Evolutionary conservation across 805 yeast species (phyloP).

Genomic region (Spathaspora passalidarum): DNA sequence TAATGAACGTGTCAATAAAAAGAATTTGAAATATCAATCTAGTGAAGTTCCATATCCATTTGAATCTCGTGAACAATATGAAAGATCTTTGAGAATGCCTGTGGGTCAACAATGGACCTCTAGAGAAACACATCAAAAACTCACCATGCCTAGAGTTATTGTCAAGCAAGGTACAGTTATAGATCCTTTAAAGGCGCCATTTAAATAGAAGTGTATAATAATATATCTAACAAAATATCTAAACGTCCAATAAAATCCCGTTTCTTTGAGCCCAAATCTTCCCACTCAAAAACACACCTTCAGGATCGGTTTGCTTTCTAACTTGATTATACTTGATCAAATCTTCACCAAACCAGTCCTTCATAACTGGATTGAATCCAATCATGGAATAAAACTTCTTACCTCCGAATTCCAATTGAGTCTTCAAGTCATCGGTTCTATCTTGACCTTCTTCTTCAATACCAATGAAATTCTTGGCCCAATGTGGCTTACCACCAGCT

Average conservation of each 20-base stretch:
- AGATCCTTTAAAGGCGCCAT: constrained; percentile 89
- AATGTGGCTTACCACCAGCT: constrained; percentile 92
- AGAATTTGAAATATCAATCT: constrained; percentile 80
- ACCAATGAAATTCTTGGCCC: constrained; percentile 96
- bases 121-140: constrained; percentile 77
- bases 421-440: constrained; percentile 37
- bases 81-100: constrained; percentile 91
- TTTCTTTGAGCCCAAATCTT: constrained; percentile 79
- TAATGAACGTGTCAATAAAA: constrained; percentile 83
- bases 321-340: constrained; percentile 58
- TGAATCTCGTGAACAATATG: constrained; percentile 92
- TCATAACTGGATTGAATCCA: constrained; percentile 69
- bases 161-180: constrained; percentile 86
- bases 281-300: constrained; percentile 75
- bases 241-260: constrained; percentile 48
- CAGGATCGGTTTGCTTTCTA: constrained; percentile 72
- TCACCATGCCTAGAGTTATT: constrained; percentile 84
- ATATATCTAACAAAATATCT: constrained; percentile 2
- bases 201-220: constrained; percentile 37
- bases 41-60: constrained; percentile 92
- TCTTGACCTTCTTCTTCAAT: constrained; percentile 30
- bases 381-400: constrained; percentile 67
- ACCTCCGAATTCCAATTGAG: constrained; percentile 39
- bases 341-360: constrained; percentile 78
- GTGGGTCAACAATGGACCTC: constrained; percentile 96